Evolutionary conservation across 495 filamentous ascomycete genomes (phyloP), one percentile per base, ranked within the genome.

Genomic region (Penicillium maclennaniae): DNA sequence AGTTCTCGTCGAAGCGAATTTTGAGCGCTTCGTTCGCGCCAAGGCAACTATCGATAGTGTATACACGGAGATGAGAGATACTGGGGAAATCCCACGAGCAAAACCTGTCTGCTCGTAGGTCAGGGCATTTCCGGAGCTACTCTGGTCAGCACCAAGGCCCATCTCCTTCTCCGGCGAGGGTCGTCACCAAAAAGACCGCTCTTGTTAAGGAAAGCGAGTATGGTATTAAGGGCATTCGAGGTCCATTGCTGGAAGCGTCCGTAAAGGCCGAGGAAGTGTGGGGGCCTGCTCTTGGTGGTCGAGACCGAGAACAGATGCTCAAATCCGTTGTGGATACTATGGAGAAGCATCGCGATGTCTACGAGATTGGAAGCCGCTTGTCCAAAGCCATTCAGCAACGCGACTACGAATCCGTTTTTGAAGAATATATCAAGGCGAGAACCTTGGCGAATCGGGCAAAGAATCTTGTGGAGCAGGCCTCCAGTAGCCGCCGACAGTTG

Each of bases 31-130:
- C 69, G 92, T 98, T 28, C 84, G 87, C 10, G 93, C 95, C 7
- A 98, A 98, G 66, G 87, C 90, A 4, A 97, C 91, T 7, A 97
- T 98, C 55, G 93, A 98, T 71, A 91, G 91, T 74, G 93, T 98
- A 36, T 98, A 98, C 69, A 91, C 82, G 34, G 95, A 97, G 70
- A 97, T 98, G 93, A 90, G 91, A 46, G 90, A 88, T 47, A 87
- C 90, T n/a, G 60, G 90, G 89, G 4, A 78, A 71, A 7, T 83
- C 87, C 28, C 78, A 80, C n/a, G 77, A 80, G n/a, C 57, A 74
- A 10, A 57, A 67, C 19, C 69, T 82, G 25, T 68, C 71, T 44
- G 83, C 86, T 48, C 84, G 87, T 61, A 77, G 82, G 59, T 84
- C 79, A 46, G 83, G 82, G 40, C 85, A 87, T 61, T 78, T 77